A percentile compares a stretch with the other conserved stretches of the same genome.
phyloP scores from a whole-genome alignment of 2,329 filamentous ascomycete species.

The Claviceps sp. region DNA sequence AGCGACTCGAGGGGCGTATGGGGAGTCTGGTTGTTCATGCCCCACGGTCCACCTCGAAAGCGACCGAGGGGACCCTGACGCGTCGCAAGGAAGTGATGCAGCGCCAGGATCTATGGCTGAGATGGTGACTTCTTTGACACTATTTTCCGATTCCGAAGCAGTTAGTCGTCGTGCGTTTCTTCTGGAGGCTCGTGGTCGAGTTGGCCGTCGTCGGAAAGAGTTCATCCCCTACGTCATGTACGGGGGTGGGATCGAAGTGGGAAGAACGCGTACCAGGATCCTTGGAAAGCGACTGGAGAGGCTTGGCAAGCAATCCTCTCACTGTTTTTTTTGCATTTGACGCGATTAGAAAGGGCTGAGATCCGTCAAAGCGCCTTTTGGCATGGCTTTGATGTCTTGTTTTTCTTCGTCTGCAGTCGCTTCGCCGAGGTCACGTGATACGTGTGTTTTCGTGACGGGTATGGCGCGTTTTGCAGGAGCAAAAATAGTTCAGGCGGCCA shows the following conservation, averaged over 20 bases:
- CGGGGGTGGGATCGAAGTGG: constrained; percentile 4
- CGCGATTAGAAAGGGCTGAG: constrained; percentile 11
- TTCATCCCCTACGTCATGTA: constrained; percentile 14
- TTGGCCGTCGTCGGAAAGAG: background rate
- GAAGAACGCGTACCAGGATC: constrained; percentile 19
- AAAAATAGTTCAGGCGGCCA: background rate
- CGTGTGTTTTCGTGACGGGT: background rate
- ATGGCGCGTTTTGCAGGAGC: background rate
- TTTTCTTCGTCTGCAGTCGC: constrained; percentile 14
- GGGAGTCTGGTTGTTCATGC: constrained; percentile 44
- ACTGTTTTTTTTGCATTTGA: constrained; percentile 16
- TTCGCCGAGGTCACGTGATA: constrained; percentile 20
- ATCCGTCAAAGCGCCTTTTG: constrained; percentile 11
- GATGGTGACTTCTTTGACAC: too few species aligned
- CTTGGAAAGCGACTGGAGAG: constrained; percentile 16
- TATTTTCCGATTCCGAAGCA: background rate
- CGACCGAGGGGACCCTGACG: constrained; percentile 41
- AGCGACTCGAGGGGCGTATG: constrained; percentile 81
- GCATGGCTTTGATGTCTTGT: constrained; percentile 10
- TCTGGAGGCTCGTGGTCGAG: background rate
- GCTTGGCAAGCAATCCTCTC: constrained; percentile 13
- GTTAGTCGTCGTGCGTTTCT: background rate
- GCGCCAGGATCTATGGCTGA: constrained; percentile 33
- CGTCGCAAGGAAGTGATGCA: constrained; percentile 38
- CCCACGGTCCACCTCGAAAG: constrained; percentile 41